A percentile compares a stretch with the other conserved stretches of the same genome.
phyloP scores from a whole-genome alignment of 2,329 filamentous ascomycete genomes.

The Fusarium humuli region DNA sequence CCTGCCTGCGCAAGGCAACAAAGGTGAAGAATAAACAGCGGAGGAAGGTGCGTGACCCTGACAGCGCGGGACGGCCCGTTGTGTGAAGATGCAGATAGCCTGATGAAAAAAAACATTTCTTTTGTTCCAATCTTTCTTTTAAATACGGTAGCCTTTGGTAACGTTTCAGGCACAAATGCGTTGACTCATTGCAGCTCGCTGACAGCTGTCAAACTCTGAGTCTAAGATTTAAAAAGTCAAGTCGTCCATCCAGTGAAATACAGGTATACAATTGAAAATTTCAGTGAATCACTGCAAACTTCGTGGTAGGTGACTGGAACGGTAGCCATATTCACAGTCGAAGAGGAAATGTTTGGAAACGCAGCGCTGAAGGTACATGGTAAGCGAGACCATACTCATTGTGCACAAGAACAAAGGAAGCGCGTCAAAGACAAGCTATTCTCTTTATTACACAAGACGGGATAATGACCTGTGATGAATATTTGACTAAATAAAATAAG shows the following conservation, averaged over 20 bases:
- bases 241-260: not conserved
- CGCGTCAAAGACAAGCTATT: too few relatives aligned
- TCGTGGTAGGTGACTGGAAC: not conserved
- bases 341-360: not conserved
- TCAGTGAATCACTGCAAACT: not conserved
- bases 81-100: not conserved
- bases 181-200: not conserved
- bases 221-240: not conserved
- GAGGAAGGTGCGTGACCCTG: not conserved
- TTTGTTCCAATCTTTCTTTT: not conserved
- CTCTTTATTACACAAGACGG: too few relatives aligned
- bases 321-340: not conserved
- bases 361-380: too few relatives aligned
- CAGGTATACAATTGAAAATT: not conserved
- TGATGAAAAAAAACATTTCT: fast-evolving
- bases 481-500: too few relatives aligned
- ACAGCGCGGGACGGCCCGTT: not conserved
- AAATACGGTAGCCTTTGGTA: not conserved
- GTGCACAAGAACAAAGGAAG: too few relatives aligned
- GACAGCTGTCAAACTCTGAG: not conserved
- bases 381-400: too few relatives aligned
- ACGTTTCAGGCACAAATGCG: not conserved
- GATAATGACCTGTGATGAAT: too few relatives aligned
- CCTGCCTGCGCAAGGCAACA: not conserved
- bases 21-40: not conserved